Percentiles rank a stretch among this genome's conserved stretches.
phyloP scores from a whole-genome alignment of 2,329 filamentous ascomycete genomes.

The Colletotrichum theobromicola region DNA sequence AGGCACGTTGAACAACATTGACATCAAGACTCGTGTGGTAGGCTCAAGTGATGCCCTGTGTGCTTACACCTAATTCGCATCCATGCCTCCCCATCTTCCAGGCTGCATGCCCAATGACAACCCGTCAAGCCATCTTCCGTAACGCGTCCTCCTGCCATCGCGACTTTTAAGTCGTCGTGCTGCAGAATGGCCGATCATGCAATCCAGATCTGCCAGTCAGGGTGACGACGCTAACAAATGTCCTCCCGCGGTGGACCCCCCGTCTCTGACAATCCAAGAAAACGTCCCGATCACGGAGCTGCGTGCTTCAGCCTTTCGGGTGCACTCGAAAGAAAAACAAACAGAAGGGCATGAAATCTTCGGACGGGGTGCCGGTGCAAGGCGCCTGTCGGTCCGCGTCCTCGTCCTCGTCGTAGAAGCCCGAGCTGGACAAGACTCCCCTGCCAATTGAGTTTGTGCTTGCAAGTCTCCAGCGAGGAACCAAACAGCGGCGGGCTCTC shows the following conservation, averaged over 20 bases:
- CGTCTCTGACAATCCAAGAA: not conserved
- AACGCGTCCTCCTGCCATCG: not conserved
- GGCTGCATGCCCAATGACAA: not conserved
- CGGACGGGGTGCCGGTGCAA: not conserved
- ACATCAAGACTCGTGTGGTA: not conserved
- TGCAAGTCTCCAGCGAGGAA: not conserved
- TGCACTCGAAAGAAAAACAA: not conserved
- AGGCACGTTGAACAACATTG: not conserved
- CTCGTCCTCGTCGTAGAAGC: not conserved
- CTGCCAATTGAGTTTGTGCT: not conserved
- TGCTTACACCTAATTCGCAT: not conserved
- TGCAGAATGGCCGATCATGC: not conserved
- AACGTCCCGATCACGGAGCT: not conserved
- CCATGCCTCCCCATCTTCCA: not conserved
- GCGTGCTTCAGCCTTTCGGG: not conserved
- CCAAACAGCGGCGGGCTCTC: not conserved
- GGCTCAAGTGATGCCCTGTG: not conserved
- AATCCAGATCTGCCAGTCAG: not conserved
- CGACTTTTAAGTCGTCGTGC: not conserved
- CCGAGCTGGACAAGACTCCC: not conserved
- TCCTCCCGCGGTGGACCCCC: not conserved
- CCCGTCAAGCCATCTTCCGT: not conserved
- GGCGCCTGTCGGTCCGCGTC: not conserved
- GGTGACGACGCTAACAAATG: not conserved
- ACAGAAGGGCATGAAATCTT: not conserved